phyloP scores from a whole-genome alignment of 805 yeast genomes.

The Nakazawaea wyomingensis region DNA sequence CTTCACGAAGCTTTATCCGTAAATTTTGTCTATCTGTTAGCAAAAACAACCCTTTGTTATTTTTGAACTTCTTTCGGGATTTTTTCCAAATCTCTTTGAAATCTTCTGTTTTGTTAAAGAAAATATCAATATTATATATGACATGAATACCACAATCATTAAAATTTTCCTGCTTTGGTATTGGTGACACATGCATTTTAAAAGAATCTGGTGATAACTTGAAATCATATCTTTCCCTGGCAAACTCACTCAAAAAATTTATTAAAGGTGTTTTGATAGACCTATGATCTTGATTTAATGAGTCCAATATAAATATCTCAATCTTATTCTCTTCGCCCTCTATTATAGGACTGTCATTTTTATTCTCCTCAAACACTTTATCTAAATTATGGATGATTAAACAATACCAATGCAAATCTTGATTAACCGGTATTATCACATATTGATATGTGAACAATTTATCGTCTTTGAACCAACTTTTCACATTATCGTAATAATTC shows the following conservation, averaged over 20 bases:
- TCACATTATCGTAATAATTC: constrained; percentile 55
- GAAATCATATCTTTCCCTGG: constrained; percentile 51
- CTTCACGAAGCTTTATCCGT: constrained; percentile 20
- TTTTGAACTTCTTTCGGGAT: constrained; percentile 12
- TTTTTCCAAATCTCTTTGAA: constrained; percentile 28
- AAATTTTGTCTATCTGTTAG: constrained; percentile 22
- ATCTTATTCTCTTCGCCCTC: constrained; percentile 38
- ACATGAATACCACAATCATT: constrained; percentile 96
- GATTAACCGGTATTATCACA: constrained; percentile 78
- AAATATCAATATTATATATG: constrained; percentile 61
- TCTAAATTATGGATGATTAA: constrained; percentile 57
- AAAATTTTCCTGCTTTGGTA: constrained; percentile 81
- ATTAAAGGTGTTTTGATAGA: constrained; percentile 49
- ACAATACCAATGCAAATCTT: constrained; percentile 82
- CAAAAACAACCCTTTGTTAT: constrained; percentile 20
- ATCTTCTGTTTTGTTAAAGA: constrained; percentile 42
- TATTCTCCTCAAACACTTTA: constrained; percentile 10
- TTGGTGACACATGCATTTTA: constrained; percentile 42
- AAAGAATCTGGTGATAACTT: constrained; percentile 15
- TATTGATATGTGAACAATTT: constrained; percentile 46
- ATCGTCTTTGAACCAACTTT: constrained; percentile 76
- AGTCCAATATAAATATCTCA: constrained; percentile 65
- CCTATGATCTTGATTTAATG: constrained; percentile 57
- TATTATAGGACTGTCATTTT: constrained; percentile 50
- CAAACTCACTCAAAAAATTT: constrained; percentile 60